Evolutionary conservation across 805 yeast species (phyloP), one percentile per base, ranked within the genome.

Genomic region (Candida lessepsii): DNA sequence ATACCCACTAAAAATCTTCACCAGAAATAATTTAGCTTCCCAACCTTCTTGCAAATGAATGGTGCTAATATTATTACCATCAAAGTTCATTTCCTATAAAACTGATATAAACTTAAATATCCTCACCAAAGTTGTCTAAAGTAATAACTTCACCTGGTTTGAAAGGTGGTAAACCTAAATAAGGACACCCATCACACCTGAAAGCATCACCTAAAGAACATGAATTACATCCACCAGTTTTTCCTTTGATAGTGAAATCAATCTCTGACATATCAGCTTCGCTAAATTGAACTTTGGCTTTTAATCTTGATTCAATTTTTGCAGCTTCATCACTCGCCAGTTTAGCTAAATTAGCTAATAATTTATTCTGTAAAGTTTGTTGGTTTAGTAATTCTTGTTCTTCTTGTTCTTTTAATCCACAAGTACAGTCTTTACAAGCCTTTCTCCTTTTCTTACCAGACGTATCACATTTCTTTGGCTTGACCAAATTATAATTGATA

Each of bases 171-270:
- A 93, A 71, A 0, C 99, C 99, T 50, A 93, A 69, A 64, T 83
- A 93, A 28, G 99, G 99, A 66, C 99, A 93, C 2, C 98, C 97
- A 51, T 90, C 96, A 62, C 99, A 93, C 57, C 99, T 74, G 68
- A 93, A 93, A 0, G 99, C 99, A 62, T 93, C 99, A 31, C 99
- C 99, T 36, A 93, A 73, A 0, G 98, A 82, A 67, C 99, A 93
- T 9, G 96, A 86, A 18, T 96, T 96, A 68, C 99, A 93, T 3
- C 97, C 96, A 24, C 97, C 97, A 9, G 95, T 84, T 57, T 91
- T 91, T 29, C 98, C 98, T 49, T 90, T 88, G n/a, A 90, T 80
- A 0, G 99, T 91, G 67, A 91, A 91, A 59, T 91, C 98, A 41
- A 91, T 80, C 59, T 91, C 99, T 3, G 95, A 76, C 53, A 89